Evolutionary conservation across 805 yeast genomes (phyloP), one percentile per base, ranked within the genome.

Genomic region (Alloascoidea africana): DNA sequence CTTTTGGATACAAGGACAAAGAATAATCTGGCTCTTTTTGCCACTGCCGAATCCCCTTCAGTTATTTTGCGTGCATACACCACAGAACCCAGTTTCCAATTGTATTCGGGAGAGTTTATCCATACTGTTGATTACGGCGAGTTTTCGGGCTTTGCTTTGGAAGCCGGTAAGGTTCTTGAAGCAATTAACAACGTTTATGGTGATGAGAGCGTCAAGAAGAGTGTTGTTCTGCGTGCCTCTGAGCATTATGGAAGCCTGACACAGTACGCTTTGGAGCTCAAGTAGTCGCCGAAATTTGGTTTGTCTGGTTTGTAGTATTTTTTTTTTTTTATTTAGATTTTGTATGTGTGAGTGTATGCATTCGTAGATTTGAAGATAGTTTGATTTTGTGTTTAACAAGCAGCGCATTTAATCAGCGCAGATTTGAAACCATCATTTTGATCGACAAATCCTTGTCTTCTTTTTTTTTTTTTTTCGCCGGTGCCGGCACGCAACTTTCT

Each of bases 71-170:
- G 52, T 13, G 62, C 64, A 3, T 49, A 52, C 6, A 55, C 73
- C 4, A 71, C 77, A 2, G 77, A 72, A 37, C 78, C 78, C 5
- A 51, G 70, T 2, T 68, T 67, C 56, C 76, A 69, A 47, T 54
- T 72, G 23, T 71, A 71, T 51, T 69, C 76, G 16, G 76, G 75
- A 19, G 71, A 67, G 46, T 56, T 58, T 38, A 57, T 63, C 16
- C 43, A 54, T 33, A 58, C 50, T 17, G 14, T 36, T 3, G 37
- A 30, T 13, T 48, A 41, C 50, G 48, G 45, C 42, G 52, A 43
- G 40, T 63, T 50, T 46, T 48, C 62, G 39, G 76, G 76, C 3
- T 66, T 71, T 52, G 67, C 73, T 45, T 56, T 70, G 33, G 78
- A 71, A 51, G 69, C 74, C 18, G 58, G 66, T 18, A 59, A 76